Evolutionary conservation across 805 yeast genomes (phyloP), one percentile per base, ranked within the genome.

Genomic region (Zygoascus flipseniorum): DNA sequence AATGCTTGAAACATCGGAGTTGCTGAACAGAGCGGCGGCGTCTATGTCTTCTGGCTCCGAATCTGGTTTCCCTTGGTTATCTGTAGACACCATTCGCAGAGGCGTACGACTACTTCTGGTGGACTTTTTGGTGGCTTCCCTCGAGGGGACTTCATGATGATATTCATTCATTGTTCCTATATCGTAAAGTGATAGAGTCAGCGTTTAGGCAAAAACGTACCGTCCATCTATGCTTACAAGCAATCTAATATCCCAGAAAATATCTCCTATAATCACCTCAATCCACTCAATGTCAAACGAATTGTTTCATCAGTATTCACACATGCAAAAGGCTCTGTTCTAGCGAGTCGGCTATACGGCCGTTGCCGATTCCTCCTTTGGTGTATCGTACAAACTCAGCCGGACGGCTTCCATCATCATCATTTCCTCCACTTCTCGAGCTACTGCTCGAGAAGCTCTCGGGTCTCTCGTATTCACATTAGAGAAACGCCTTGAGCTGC

Each of bases 331-430:
- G 39, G 5, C n/a, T n/a, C n/a, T n/a, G n/a, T n/a, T n/a, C n/a
- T n/a, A n/a, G n/a, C n/a, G n/a, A n/a, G n/a, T n/a, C n/a, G n/a
- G n/a, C 8, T 10, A 35, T 35, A n/a, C 16, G 8, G 39, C 13
- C 8, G 47, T 32, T 44, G 28, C 32, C 5, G 31, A 5, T 4
- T 44, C 47, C 11, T n/a, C 47, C 18, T 26, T 26, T 11, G 47
- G 47, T 26, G 31, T 31, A 8, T 52, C 54, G 31, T 52, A 47
- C 31, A 89, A 66, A 47, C 90, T 83, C 48, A 88, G 71, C 57
- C 87, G 72, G 68, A 89, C 75, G 0, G 96, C 97, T 63, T 87
- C 90, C 61, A 85, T 85, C 48, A 89, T 74, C 96, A 89, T 86
- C 60, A 83, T 73, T 53, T 86, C 86, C 66, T 89, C 88, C 46